Percentiles rank a stretch among this genome's conserved stretches.
phyloP scores from a whole-genome alignment of 495 filamentous ascomycete species.

The Neurospora tetrasperma region DNA sequence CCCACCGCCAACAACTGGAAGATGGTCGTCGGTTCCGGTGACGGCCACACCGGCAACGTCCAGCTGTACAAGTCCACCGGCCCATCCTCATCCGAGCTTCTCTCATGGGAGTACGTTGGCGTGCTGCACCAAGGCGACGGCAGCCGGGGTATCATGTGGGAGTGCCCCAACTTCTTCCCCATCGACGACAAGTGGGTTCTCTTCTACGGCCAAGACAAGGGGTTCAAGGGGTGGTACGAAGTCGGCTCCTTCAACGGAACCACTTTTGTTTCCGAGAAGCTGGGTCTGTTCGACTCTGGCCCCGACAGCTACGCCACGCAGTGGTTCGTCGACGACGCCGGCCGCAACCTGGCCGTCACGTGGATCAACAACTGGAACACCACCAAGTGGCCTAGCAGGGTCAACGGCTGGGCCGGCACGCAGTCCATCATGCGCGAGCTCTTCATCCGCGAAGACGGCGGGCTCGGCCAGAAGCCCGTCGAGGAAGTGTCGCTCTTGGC shows the following conservation, averaged over 20 bases:
- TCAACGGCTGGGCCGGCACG: neutral
- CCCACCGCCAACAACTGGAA: neutral
- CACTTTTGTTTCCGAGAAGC: neutral
- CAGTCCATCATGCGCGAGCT: neutral
- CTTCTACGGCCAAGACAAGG: neutral
- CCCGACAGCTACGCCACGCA: neutral
- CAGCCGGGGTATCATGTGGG: neutral
- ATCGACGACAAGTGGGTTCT: neutral
- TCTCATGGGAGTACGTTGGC: neutral
- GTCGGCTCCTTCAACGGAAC: neutral
- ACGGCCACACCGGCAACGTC: neutral
- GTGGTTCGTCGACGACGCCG: neutral
- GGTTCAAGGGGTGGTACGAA: neutral
- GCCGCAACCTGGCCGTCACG: neutral
- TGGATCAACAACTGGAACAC: neutral
- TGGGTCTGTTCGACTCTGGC: neutral
- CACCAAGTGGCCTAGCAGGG: neutral
- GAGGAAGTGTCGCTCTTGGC: neutral
- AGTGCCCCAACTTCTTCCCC: neutral
- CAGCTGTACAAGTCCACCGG: neutral
- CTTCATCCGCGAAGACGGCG: neutral
- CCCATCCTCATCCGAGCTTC: neutral
- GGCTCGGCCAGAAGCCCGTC: neutral
- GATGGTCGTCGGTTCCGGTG: neutral
- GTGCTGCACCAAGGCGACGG: neutral